These are phyloP conservation scores for Ceratocystis diversiconidia DNA, from an alignment of 2,329 filamentous ascomycete species.

Conservation along the genomic window DNA sequence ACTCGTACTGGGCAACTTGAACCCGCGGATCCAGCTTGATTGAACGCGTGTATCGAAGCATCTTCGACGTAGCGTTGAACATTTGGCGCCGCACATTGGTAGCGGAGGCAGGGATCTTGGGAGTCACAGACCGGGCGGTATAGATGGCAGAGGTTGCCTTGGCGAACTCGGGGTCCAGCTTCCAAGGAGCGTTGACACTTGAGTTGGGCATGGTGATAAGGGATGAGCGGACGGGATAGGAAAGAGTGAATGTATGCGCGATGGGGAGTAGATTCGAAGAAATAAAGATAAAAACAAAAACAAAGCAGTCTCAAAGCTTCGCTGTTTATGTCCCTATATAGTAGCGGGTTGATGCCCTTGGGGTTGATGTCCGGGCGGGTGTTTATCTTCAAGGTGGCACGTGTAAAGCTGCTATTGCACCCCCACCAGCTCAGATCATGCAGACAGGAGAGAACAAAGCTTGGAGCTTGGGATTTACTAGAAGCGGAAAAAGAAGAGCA, in stretches of 20 bases:
- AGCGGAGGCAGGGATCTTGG: constrained; percentile 2
- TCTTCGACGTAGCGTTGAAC: constrained; percentile 10
- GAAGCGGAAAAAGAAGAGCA: background rate
- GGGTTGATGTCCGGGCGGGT: background rate
- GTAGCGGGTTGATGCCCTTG: background rate
- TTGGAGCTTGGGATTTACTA: background rate
- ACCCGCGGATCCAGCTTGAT: constrained; percentile 6
- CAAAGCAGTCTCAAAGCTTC: background rate
- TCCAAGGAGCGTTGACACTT: constrained; percentile 5
- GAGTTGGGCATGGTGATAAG: background rate
- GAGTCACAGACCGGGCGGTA: constrained; percentile 3
- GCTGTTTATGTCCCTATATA: background rate
- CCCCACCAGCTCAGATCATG: background rate
- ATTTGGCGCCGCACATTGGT: constrained; percentile 9
- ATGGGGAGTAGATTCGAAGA: background rate
- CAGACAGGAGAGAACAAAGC: background rate
- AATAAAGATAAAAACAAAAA: background rate
- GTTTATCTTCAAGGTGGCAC: background rate
- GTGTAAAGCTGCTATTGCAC: background rate
- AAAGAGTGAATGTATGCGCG: background rate
- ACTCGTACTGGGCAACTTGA: constrained; percentile 1
- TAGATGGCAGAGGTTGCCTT: constrained; percentile 5
- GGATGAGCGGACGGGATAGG: background rate
- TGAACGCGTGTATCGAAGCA: constrained; percentile 10
- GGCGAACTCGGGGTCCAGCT: constrained; percentile 5